Percentiles rank a stretch among this genome's conserved stretches.
Evolutionary conservation across 1,284 basidiomycete species (phyloP).

Genomic region (Schizophyllum amplum): DNA sequence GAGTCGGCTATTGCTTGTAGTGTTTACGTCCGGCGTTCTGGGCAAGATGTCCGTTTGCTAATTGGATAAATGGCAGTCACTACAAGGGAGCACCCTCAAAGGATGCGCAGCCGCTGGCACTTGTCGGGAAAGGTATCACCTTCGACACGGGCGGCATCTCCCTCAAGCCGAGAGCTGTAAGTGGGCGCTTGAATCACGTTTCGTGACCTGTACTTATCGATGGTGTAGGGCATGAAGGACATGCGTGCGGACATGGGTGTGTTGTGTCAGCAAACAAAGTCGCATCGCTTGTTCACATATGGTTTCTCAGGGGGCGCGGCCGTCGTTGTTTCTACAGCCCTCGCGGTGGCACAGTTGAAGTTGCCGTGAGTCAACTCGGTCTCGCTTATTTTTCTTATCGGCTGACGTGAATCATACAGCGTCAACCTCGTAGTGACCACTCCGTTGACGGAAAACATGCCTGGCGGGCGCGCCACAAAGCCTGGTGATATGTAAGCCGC

Average conservation of each 20-base stretch:
- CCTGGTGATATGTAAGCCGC: constrained; percentile 78
- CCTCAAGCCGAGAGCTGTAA: constrained; percentile 68
- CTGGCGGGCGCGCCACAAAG: constrained; percentile 79
- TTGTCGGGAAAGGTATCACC: constrained; percentile 87
- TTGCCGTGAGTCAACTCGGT: constrained; percentile 47
- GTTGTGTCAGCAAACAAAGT: constrained; percentile 9
- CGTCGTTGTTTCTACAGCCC: constrained; percentile 61
- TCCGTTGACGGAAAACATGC: constrained; percentile 85
- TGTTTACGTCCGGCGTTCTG: too few species aligned
- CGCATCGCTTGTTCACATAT: neutral
- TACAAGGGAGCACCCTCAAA: constrained; percentile 67
- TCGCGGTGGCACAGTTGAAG: constrained; percentile 76
- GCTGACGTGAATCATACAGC: constrained; percentile 23
- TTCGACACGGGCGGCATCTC: constrained; percentile 89
- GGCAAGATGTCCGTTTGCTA: neutral
- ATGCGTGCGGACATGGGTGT: constrained; percentile 82
- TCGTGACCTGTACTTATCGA: neutral
- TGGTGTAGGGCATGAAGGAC: constrained; percentile 58
- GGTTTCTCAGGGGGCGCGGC: constrained; percentile 61
- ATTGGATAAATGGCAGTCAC: constrained; percentile 36
- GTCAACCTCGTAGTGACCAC: constrained; percentile 71
- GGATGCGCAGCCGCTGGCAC: constrained; percentile 56
- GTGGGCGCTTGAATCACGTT: constrained; percentile 17
- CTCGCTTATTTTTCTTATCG: constrained; percentile 1
- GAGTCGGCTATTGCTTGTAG: constrained; percentile 16